phyloP scores from a whole-genome alignment of 2,329 filamentous ascomycete species.

The Pestalotiopsis sp. region DNA sequence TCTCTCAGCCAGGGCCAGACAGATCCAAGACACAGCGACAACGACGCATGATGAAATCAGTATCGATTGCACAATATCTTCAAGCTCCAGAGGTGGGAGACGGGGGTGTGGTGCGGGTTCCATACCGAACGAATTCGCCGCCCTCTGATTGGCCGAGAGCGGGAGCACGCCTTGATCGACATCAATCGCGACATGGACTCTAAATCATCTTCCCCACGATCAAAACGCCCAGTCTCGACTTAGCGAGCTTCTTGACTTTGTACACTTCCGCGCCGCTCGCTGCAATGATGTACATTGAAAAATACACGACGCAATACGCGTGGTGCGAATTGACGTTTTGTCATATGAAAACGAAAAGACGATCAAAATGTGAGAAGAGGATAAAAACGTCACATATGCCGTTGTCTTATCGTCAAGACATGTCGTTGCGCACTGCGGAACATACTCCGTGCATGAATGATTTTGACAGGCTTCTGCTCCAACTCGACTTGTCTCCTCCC shows the following conservation, averaged over 20 bases:
- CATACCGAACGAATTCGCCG: not conserved
- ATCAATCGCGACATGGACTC: slow-evolving; percentile 13
- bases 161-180: slow-evolving; percentile 11
- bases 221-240: no score
- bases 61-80: slow-evolving; percentile 10
- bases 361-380: no score
- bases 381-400: no score
- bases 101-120: not conserved
- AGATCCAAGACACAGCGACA: not conserved
- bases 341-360: no score
- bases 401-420: no score
- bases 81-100: not conserved
- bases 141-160: not conserved
- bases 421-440: no score
- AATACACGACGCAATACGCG: not conserved
- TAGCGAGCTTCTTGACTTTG: no score
- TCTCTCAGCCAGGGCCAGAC: not conserved
- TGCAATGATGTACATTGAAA: not conserved
- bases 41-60: slow-evolving; percentile 9
- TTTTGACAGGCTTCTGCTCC: not conserved
- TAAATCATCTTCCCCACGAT: not conserved
- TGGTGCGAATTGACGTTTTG: not conserved
- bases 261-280: not conserved
- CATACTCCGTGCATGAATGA: no score
- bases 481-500: not conserved